Conservation (phyloP, 345 rosid genomes). For the Litchi chinensis region DNA sequence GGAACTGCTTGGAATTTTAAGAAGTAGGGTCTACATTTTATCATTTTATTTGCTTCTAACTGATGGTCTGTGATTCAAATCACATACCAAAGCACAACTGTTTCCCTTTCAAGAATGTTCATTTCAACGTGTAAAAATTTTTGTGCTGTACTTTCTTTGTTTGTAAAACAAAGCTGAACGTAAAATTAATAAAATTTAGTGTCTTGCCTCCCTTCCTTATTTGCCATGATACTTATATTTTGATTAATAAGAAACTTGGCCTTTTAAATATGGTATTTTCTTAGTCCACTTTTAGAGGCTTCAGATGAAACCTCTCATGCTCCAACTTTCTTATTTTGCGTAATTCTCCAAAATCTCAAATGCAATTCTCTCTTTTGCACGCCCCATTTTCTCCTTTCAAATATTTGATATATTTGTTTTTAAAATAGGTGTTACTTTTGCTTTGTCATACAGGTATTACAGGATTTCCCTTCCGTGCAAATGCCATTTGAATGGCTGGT, state of each 20-base stretch:
- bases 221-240: not conserved
- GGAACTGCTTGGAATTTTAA: not conserved
- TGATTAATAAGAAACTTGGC: not conserved
- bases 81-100: not conserved
- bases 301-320: not conserved
- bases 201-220: not conserved
- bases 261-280: not conserved
- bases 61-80: not conserved
- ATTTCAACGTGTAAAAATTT: not conserved
- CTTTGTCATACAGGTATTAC: slow-evolving; percentile 57
- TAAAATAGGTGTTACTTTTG: not conserved
- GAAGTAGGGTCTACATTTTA: not conserved
- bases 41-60: not conserved
- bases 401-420: not conserved
- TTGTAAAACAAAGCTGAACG: not conserved
- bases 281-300: not conserved
- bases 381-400: not conserved
- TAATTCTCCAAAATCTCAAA: not conserved
- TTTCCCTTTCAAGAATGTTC: not conserved
- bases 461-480: slow-evolving; percentile 93
- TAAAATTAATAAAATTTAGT: not conserved
- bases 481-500: slow-evolving; percentile 96
- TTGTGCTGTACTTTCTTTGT: not conserved
- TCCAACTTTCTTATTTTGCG: not conserved
- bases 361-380: not conserved